A percentile compares a stretch with the other conserved stretches of the same genome.
Evolutionary conservation across 1,284 basidiomycete genomes (phyloP).

Genomic region (Amylostereum chailletii): DNA sequence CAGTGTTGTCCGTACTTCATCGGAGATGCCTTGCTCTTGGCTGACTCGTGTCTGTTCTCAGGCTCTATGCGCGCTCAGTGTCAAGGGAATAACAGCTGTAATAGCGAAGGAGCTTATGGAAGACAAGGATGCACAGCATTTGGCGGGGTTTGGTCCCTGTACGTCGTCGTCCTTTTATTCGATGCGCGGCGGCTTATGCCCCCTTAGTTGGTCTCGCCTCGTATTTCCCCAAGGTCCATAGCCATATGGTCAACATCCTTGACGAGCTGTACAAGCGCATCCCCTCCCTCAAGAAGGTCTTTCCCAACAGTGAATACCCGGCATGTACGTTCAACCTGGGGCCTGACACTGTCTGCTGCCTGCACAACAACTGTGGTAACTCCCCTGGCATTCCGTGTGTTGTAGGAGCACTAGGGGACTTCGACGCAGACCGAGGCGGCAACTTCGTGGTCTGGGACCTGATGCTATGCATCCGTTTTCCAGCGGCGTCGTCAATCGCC

Average conservation of each 20-base stretch:
- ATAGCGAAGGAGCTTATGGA: neutral
- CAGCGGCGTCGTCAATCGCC: constrained; percentile 14
- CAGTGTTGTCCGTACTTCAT: neutral
- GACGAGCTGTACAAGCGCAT: neutral
- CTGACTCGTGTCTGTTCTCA: neutral
- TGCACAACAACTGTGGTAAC: constrained; percentile 15
- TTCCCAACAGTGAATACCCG: constrained; percentile 11
- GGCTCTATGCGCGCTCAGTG: neutral
- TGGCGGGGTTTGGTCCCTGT: neutral
- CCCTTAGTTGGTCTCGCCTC: neutral
- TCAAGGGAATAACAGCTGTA: neutral
- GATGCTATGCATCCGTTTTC: constrained; percentile 17
- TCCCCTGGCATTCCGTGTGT: constrained; percentile 15
- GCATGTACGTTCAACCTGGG: constrained; percentile 16
- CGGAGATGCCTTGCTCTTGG: neutral
- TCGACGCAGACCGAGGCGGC: constrained; percentile 16
- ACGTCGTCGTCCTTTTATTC: neutral
- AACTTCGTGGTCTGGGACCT: constrained; percentile 20
- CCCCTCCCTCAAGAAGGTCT: neutral
- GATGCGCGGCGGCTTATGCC: too few relatives aligned
- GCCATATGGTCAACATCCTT: neutral
- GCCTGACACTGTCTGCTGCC: constrained; percentile 1
- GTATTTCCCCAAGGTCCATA: neutral
- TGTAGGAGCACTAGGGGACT: constrained; percentile 17
- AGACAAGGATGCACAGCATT: neutral